Base-by-base conservation (phyloP, 345 rosid species). In the Ceriops tagal region DNA sequence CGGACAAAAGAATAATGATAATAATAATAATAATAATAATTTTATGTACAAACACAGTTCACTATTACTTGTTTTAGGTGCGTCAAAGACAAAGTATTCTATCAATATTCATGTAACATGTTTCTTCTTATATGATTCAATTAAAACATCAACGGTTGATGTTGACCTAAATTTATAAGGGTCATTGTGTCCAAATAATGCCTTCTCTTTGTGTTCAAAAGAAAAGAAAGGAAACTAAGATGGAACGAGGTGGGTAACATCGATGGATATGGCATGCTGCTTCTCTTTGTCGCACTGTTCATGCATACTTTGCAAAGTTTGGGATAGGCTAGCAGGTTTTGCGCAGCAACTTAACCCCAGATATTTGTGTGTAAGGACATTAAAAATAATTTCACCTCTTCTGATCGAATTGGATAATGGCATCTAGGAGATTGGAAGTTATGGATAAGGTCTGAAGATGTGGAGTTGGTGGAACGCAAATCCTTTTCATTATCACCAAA, bases 391-490 rank as follows among this genome's bases (percentile, higher is more conserved):
- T 27, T 27, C 19, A 24, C 1, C 61, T 22, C 52, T 5, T 27
- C 21, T 37, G n/a, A 13, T 15, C 3, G 30, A 53, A 27, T 5
- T 35, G 65, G 70, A 72, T 58, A 51, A 21, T n/a, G 27, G 49
- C 58, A 55, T 3, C 3, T 55, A 51, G 37, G 16, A 66, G 53
- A 31, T 21, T 55, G 24, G 34, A 19, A 32, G 70, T 68, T 65
- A 35, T 71, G 81, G 83, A 82, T 82, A 82, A 79, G 83, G 73
- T 55, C 71, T 28, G 57, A 58, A 80, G 83, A 78, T 75, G 59
- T 64, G 71, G 76, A 80, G 87, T 83, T 78, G 87, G 84, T 83
- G 75, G 79, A 71, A 76, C 61, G 71, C 62, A 68, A 78, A 73
- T 78, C 82, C 73, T 66, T 80, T 75, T 63, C 68, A 72, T 49